Conservation (phyloP, 139 green algal species). For the Chlamydomonas schloesseri region DNA sequence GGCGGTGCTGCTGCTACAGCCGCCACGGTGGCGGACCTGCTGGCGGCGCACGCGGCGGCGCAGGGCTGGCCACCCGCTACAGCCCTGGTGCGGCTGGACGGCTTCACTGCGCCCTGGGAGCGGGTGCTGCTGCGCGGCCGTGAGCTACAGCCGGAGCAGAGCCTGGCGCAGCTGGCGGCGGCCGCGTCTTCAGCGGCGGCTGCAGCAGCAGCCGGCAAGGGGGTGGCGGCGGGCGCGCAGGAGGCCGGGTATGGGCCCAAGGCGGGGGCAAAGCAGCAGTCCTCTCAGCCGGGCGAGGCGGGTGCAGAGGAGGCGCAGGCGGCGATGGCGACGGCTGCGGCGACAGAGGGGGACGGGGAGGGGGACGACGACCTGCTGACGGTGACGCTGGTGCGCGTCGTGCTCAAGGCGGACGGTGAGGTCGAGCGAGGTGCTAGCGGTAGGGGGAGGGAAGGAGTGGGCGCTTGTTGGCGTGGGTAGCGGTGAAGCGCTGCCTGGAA, state of each 20-base stretch:
- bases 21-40: slow-evolving; percentile 37
- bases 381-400: slow-evolving; percentile 33
- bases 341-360: neutral
- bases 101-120: slow-evolving; percentile 75
- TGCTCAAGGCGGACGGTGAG: slow-evolving; percentile 44
- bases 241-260: too few species aligned
- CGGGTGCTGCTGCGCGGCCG: slow-evolving; percentile 28
- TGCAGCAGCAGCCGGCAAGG: too few species aligned
- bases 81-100: slow-evolving; percentile 69
- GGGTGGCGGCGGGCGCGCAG: too few species aligned
- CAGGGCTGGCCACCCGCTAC: slow-evolving; percentile 55
- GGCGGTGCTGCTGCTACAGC: too few species aligned
- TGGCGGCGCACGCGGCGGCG: slow-evolving; percentile 31
- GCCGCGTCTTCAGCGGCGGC: too few species aligned
- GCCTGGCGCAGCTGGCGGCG: neutral
- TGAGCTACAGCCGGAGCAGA: neutral
- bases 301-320: neutral
- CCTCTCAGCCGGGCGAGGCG: too few species aligned
- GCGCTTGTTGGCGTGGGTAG: neutral
- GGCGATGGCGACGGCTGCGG: neutral
- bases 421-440: neutral
- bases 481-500: neutral
- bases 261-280: too few species aligned
- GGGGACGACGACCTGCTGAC: neutral
- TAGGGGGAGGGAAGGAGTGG: neutral